phyloP scores from a whole-genome alignment of 1,284 basidiomycete species.

The Naganishia liquefaciens region DNA sequence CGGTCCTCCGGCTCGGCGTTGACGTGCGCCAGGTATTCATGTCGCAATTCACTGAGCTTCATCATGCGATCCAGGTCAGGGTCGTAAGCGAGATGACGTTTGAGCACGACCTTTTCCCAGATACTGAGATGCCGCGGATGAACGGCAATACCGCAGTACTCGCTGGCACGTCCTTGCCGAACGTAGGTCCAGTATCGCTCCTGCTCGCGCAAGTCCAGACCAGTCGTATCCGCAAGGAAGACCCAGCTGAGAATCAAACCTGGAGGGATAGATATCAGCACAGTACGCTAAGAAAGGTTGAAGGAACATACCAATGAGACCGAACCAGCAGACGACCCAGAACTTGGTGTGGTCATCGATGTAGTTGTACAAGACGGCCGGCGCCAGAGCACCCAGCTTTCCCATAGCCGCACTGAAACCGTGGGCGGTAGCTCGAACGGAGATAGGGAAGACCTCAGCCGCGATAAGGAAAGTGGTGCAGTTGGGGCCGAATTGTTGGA shows the following conservation, averaged over 20 bases:
- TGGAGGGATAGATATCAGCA: background rate
- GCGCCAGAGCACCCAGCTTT: constrained; percentile 57
- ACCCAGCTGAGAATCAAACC: constrained; percentile 52
- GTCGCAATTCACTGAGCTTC: constrained; percentile 58
- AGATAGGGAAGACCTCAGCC: constrained; percentile 58
- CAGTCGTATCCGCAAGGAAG: constrained; percentile 60
- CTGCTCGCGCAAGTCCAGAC: constrained; percentile 60
- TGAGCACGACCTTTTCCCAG: constrained; percentile 57
- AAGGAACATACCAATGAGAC: constrained; percentile 53
- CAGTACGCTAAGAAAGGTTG: background rate
- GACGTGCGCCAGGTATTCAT: constrained; percentile 49
- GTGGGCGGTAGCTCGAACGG: constrained; percentile 57
- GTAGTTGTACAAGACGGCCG: constrained; percentile 54
- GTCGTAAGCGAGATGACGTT: constrained; percentile 58
- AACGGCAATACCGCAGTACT: constrained; percentile 61
- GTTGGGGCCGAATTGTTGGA: constrained; percentile 59
- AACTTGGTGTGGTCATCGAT: constrained; percentile 55
- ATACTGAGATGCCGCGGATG: constrained; percentile 58
- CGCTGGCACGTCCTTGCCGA: constrained; percentile 54
- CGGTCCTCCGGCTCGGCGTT: constrained; percentile 30
- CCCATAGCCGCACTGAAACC: constrained; percentile 57
- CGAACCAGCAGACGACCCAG: constrained; percentile 61
- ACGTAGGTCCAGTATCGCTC: constrained; percentile 61
- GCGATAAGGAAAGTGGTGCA: constrained; percentile 55
- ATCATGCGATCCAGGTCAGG: constrained; percentile 57